Conservation (phyloP, 768 basidiomycete genomes). For the Phanerochaete carnosa region DNA sequence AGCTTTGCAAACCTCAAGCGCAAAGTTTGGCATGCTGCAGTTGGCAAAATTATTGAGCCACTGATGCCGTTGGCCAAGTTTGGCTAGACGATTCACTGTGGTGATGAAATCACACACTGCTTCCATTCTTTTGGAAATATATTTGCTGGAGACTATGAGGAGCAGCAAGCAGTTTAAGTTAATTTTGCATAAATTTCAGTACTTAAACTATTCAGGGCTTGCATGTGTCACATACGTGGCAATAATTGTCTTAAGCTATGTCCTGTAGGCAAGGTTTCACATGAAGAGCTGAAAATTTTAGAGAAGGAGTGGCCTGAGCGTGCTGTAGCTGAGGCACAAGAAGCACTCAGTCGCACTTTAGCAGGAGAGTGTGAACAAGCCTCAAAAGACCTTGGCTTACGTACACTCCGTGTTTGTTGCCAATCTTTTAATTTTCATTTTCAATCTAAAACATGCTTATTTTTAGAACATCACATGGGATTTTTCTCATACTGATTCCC, state of each 20-base stretch:
- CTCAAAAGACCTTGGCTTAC: no score
- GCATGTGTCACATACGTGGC: background rate
- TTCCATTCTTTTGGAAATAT: slow-evolving; percentile 22
- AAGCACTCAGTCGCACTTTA: background rate
- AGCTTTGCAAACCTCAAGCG: slow-evolving; percentile 17
- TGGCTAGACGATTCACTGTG: slow-evolving; percentile 13
- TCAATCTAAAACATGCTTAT: background rate
- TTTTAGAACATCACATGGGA: background rate
- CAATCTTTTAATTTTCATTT: background rate
- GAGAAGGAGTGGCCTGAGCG: background rate
- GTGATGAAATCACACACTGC: background rate
- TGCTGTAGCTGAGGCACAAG: background rate
- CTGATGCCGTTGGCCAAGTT: slow-evolving; percentile 5
- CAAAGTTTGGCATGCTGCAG: slow-evolving; percentile 20
- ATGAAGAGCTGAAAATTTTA: background rate
- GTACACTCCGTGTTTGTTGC: no score
- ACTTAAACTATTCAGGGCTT: background rate
- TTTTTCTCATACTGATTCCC: background rate
- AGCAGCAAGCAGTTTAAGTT: slow-evolving; percentile 18
- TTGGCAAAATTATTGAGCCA: slow-evolving; percentile 12
- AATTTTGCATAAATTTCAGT: background rate
- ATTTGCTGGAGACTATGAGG: slow-evolving; percentile 25
- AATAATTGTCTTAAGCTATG: background rate
- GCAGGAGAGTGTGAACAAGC: background rate
- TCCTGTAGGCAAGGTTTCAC: background rate